Evolutionary conservation across 352 stramenopile species (phyloP).

Genomic region (Proteromonas lacertae): DNA sequence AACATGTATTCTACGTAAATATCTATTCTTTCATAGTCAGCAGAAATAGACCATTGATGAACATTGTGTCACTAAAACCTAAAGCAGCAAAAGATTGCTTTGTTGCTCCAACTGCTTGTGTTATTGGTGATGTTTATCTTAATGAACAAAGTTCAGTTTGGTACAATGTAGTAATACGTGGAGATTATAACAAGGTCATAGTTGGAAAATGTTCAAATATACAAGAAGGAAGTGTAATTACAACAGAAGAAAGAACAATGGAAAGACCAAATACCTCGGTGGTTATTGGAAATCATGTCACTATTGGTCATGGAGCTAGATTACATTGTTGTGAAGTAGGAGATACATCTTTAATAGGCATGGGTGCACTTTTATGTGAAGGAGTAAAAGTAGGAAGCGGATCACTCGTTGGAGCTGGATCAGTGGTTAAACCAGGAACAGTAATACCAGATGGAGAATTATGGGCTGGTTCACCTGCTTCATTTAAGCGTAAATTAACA

Average conservation of each 20-base stretch:
- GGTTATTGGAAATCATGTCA: conserved; percentile 60
- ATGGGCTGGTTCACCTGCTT: conserved; percentile 11
- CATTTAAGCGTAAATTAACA: conserved; percentile 8
- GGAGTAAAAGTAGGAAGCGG: conserved; percentile 36
- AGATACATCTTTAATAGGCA: conserved; percentile 54
- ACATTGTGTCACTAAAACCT: conserved; percentile 7
- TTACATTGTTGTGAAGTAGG: conserved; percentile 56
- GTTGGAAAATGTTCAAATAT: conserved; percentile 39
- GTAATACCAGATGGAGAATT: conserved; percentile 38
- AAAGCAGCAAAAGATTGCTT: conserved; percentile 39
- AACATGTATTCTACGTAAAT: conserved; percentile 38
- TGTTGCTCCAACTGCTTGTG: conserved; percentile 10
- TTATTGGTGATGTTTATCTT: conserved; percentile 10
- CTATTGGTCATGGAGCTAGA: conserved; percentile 34
- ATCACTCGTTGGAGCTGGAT: conserved; percentile 46
- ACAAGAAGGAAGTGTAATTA: too few relatives aligned
- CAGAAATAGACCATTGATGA: conserved; percentile 23
- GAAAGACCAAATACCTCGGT: too few relatives aligned
- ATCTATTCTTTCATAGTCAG: conserved; percentile 46
- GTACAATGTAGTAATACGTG: conserved; percentile 12
- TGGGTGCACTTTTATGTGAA: conserved; percentile 48
- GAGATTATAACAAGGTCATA: conserved; percentile 7
- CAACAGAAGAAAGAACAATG: too few relatives aligned
- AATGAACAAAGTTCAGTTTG: conserved; percentile 4
- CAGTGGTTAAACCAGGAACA: conserved; percentile 39